A percentile compares a stretch with the other conserved stretches of the same genome.
Conservation (phyloP, 1,284 basidiomycete genomes). For the Cutaneotrichosporon daszewskae region DNA sequence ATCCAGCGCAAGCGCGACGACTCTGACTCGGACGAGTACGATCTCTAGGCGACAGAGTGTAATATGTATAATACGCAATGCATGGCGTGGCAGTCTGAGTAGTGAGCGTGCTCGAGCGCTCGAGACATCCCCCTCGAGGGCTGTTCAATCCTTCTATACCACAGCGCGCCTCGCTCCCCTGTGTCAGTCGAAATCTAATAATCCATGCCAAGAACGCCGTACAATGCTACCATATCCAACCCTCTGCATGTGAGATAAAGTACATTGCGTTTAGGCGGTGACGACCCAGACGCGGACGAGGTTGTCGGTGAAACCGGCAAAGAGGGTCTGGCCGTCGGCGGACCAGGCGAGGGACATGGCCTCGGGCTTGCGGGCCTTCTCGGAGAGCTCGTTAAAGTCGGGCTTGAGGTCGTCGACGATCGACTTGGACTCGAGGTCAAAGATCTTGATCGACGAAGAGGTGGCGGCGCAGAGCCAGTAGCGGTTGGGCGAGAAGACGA, state of each 20-base stretch:
- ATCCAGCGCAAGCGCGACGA: slow-evolving; percentile 47
- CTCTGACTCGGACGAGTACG: slow-evolving; percentile 48
- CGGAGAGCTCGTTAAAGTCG: slow-evolving; percentile 69
- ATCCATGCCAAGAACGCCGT: too few species aligned
- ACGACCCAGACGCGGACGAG: slow-evolving; percentile 89
- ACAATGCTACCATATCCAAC: background rate
- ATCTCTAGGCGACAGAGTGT: slow-evolving; percentile 26
- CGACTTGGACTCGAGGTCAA: slow-evolving; percentile 97
- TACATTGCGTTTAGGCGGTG: slow-evolving; percentile 44
- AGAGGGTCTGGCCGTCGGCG: slow-evolving; percentile 93
- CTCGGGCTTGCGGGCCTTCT: slow-evolving; percentile 81
- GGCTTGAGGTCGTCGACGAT: slow-evolving; percentile 96
- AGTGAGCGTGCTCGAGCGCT: too few species aligned
- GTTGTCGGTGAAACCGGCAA: slow-evolving; percentile 91
- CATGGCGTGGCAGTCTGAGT: too few species aligned
- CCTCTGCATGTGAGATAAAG: too few species aligned
- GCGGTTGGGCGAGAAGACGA: slow-evolving; percentile 98
- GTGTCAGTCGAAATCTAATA: background rate
- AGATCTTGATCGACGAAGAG: slow-evolving; percentile 97
- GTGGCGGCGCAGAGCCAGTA: slow-evolving; percentile 99
- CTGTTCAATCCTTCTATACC: too few species aligned
- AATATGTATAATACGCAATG: too few species aligned
- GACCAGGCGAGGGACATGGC: slow-evolving; percentile 99
- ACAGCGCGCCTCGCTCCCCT: too few species aligned
- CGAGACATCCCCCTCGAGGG: too few species aligned